These are phyloP conservation scores for Dactylellina drechsleri DNA, from an alignment of 2,329 filamentous ascomycete species.

Conservation along the genomic window DNA sequence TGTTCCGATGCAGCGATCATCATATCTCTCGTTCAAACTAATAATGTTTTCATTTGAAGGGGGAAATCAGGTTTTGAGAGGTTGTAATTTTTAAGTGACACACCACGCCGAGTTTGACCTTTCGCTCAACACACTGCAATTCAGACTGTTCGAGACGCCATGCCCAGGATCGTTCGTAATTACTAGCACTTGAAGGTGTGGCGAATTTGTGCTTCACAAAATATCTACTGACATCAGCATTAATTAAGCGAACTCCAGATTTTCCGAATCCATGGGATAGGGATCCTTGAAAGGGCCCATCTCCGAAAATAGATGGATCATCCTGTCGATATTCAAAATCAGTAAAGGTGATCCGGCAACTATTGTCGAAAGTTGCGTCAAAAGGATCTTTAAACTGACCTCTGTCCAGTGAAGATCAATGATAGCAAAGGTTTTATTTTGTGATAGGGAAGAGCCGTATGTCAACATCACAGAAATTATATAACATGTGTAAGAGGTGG, in stretches of 20 bases:
- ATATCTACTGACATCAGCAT: not conserved
- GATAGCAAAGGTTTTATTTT: not conserved
- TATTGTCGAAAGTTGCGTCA: too few species aligned
- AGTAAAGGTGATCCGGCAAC: too few species aligned
- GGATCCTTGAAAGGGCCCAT: too few species aligned
- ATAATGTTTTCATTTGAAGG: not conserved
- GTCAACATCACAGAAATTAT: too few species aligned
- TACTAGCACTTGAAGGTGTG: too few species aligned
- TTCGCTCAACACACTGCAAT: slow-evolving; percentile 25
- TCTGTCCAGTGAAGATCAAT: not conserved
- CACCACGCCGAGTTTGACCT: slow-evolving; percentile 23
- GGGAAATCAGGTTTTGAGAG: slow-evolving; percentile 34
- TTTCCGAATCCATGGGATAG: not conserved
- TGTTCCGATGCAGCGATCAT: slow-evolving; percentile 42
- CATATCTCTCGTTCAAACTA: slow-evolving; percentile 10
- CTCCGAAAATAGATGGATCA: not conserved
- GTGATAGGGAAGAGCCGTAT: not conserved
- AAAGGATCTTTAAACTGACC: too few species aligned
- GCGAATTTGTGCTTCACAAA: too few species aligned
- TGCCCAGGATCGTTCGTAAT: too few species aligned
- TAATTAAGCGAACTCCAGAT: slow-evolving; percentile 5
- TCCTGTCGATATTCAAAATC: too few species aligned
- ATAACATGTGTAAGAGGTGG: not conserved
- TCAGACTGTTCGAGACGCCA: not conserved
- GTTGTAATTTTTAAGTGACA: slow-evolving; percentile 26